phyloP scores from a whole-genome alignment of 768 basidiomycete species.

The Pulveroboletus frians region DNA sequence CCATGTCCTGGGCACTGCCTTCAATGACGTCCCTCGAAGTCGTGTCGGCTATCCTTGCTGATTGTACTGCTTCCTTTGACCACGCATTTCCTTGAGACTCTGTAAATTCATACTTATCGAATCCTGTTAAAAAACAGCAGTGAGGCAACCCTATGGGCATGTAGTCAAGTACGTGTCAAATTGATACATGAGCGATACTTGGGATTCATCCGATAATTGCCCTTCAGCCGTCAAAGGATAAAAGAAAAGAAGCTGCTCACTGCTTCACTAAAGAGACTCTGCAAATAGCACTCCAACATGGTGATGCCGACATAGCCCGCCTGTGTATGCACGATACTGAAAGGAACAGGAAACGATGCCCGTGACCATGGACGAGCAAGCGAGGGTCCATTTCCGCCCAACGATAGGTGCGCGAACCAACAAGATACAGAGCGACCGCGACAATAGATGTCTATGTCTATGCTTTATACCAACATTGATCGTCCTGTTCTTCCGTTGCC shows the following conservation, averaged over 20 bases:
- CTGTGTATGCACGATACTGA: constrained; percentile 7
- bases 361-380: constrained; percentile 9
- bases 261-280: constrained; percentile 6
- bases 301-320: constrained; percentile 10
- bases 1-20: too few species aligned
- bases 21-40: too few species aligned
- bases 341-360: constrained; percentile 7
- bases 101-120: too few species aligned
- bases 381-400: constrained; percentile 16
- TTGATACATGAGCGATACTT: background rate
- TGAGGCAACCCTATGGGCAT: background rate
- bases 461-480: constrained; percentile 3
- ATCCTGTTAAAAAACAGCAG: background rate
- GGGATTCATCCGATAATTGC: background rate
- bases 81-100: too few species aligned
- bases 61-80: too few species aligned
- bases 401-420: constrained; percentile 12
- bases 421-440: background rate
- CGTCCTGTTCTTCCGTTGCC: constrained; percentile 11
- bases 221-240: too few species aligned
- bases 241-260: background rate
- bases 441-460: constrained; percentile 6
- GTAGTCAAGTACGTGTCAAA: background rate
- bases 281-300: constrained; percentile 8
- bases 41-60: too few species aligned